Evolutionary conservation across 805 yeast species (phyloP).

Genomic region (Ogataea siamensis): DNA sequence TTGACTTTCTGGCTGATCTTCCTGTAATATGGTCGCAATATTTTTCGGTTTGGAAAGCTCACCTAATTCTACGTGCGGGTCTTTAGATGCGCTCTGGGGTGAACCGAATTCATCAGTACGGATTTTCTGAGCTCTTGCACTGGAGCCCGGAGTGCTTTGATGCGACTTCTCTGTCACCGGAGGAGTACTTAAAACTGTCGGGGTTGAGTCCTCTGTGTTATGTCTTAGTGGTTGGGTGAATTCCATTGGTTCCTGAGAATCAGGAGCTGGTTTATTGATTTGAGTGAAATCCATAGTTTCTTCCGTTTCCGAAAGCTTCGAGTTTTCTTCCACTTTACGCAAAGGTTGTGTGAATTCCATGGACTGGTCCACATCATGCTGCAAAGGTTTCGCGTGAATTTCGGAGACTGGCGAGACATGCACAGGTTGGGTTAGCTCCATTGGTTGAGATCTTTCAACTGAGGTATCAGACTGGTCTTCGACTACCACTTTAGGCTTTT

Average conservation of each 20-base stretch:
- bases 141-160: constrained; percentile 18
- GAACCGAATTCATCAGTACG: constrained; percentile 23
- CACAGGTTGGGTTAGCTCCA: constrained; percentile 19
- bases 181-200: constrained; percentile 10
- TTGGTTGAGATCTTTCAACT: constrained; percentile 13
- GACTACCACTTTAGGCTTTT: not conserved
- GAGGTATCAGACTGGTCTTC: not conserved
- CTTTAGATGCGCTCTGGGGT: constrained; percentile 21
- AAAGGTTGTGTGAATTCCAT: constrained; percentile 20
- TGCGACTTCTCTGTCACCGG: constrained; percentile 3
- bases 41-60: constrained; percentile 8
- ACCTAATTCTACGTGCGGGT: constrained; percentile 2
- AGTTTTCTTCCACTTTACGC: too few relatives aligned
- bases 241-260: constrained; percentile 16
- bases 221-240: constrained; percentile 17
- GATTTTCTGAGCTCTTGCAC: constrained; percentile 18
- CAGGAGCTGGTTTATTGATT: not conserved
- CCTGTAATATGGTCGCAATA: too few relatives aligned
- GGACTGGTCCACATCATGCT: constrained; percentile 2
- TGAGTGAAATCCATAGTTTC: constrained; percentile 4
- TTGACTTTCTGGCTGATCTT: not conserved
- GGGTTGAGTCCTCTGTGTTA: constrained; percentile 4
- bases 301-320: too few relatives aligned
- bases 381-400: not conserved
- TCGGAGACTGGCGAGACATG: not conserved